These are phyloP conservation scores for Wickerhamiella occidentalis DNA, from an alignment of 805 yeast genomes.

Conservation along the genomic window DNA sequence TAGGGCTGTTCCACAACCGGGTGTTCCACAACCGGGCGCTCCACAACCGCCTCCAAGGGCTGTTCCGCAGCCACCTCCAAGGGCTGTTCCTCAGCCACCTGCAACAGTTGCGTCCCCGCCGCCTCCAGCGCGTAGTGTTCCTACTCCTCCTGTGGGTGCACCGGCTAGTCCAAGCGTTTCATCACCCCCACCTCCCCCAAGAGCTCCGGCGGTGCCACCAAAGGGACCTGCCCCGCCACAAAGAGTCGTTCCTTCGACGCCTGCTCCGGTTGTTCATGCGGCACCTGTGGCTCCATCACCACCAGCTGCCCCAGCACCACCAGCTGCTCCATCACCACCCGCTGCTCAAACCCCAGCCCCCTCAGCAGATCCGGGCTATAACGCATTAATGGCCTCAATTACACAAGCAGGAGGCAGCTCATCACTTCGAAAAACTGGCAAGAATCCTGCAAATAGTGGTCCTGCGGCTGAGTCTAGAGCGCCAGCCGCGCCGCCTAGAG, in stretches of 20 bases:
- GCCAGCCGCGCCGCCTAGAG: not conserved
- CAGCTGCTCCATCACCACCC: conserved; percentile 21
- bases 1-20: not conserved
- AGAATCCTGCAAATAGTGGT: conserved; percentile 6
- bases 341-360: conserved; percentile 23
- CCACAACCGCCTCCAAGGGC: conserved; percentile 3
- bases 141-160: conserved; percentile 1
- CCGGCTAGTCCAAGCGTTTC: conserved; percentile 1
- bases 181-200: not conserved
- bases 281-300: conserved; percentile 10
- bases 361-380: conserved; percentile 18
- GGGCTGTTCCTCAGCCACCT: not conserved
- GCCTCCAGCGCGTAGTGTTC: not conserved
- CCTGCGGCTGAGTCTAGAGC: not conserved
- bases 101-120: not conserved
- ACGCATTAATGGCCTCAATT: conserved; percentile 64
- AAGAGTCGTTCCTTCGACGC: conserved; percentile 12
- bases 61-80: conserved; percentile 1
- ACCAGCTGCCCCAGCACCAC: conserved; percentile 18
- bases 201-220: conserved; percentile 9
- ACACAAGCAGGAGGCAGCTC: conserved; percentile 33
- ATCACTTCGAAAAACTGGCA: not conserved
- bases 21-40: not conserved
- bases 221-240: conserved; percentile 10
- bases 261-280: not conserved